Percentiles rank a stretch among this genome's conserved stretches.
These are phyloP conservation scores for Linum trigynum DNA, from an alignment of 345 rosid species.

Conservation along the genomic window DNA sequence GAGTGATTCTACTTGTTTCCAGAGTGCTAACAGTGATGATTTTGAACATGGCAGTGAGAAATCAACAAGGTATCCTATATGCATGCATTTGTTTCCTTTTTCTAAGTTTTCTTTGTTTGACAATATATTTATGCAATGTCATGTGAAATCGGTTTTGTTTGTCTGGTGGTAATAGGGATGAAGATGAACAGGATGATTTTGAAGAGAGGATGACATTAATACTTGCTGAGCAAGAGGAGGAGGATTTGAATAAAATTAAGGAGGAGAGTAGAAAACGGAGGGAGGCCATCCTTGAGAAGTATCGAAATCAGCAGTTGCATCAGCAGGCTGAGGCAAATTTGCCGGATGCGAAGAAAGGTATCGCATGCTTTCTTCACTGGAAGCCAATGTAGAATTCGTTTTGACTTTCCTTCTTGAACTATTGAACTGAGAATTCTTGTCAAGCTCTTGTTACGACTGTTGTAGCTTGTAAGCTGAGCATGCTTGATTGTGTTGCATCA, in stretches of 20 bases:
- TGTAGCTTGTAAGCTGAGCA: too few species aligned
- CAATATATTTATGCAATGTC: too few species aligned
- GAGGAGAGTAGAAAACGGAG: conserved; percentile 85
- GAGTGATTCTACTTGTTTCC: conserved; percentile 8
- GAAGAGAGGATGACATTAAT: conserved; percentile 49
- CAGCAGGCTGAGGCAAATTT: conserved; percentile 30
- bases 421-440: too few species aligned
- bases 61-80: conserved; percentile 32
- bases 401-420: neutral
- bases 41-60: conserved; percentile 25
- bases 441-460: too few species aligned
- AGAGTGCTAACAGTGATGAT: conserved; percentile 18
- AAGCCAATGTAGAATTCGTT: neutral
- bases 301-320: conserved; percentile 45
- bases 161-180: conserved; percentile 29
- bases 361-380: neutral
- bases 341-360: conserved; percentile 39
- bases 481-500: too few species aligned
- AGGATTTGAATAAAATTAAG: conserved; percentile 70
- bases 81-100: neutral
- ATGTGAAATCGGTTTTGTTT: neutral
- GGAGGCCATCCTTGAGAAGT: conserved; percentile 72
- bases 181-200: conserved; percentile 52
- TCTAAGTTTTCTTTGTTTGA: neutral
- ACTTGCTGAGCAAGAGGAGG: conserved; percentile 72